Evolutionary conservation across 2,329 filamentous ascomycete genomes (phyloP).

Genomic region (Aspergillus quadrilineatus): DNA sequence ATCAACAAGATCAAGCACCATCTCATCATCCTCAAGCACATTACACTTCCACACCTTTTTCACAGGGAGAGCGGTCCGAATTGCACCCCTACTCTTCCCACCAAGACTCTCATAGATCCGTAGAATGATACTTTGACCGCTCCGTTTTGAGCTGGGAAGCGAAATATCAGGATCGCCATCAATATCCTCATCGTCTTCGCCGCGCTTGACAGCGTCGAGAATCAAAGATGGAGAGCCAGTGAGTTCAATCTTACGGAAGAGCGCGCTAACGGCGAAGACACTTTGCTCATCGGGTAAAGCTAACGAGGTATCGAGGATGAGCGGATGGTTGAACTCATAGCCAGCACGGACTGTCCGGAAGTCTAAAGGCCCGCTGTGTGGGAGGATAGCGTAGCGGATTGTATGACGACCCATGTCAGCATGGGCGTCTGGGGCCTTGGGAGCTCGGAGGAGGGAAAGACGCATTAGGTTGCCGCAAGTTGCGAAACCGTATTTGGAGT

Average conservation of each 20-base stretch:
- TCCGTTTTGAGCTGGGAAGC: conserved; percentile 56
- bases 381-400: conserved; percentile 88
- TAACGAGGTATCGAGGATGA: conserved; percentile 53
- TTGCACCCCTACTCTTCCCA: conserved; percentile 70
- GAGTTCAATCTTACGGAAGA: conserved; percentile 63
- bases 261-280: conserved; percentile 13
- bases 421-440: conserved; percentile 89
- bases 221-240: conserved; percentile 67
- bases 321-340: conserved; percentile 85
- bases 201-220: conserved; percentile 87
- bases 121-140: conserved; percentile 76
- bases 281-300: conserved; percentile 31
- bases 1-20: conserved; percentile 57
- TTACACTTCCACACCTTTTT: conserved; percentile 81
- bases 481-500: conserved; percentile 94
- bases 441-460: conserved; percentile 77
- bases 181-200: conserved; percentile 78
- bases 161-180: conserved; percentile 47
- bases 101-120: conserved; percentile 87
- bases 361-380: conserved; percentile 72
- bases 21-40: conserved; percentile 80
- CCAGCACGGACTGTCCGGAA: conserved; percentile 75
- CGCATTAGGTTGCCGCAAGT: conserved; percentile 88
- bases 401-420: conserved; percentile 89
- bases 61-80: conserved; percentile 68